Conservation (phyloP, 176 grass and related monocot genomes). For the Eremochloa ophiuroides region DNA sequence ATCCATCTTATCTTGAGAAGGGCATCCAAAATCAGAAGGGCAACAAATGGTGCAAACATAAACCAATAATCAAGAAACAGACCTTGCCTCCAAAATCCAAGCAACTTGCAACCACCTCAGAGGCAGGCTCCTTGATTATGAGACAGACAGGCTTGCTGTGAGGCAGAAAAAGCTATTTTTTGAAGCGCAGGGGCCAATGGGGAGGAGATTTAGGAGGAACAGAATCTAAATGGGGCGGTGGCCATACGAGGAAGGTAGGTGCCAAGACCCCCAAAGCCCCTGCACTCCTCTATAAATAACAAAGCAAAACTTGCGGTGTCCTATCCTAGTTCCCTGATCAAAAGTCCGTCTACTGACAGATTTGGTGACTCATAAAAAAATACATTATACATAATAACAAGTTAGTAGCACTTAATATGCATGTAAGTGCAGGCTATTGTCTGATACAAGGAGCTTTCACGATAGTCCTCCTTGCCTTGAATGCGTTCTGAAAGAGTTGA, state of each 20-base stretch:
- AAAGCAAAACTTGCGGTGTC: conserved; percentile 20
- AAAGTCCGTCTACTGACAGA: background rate
- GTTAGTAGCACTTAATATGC: background rate
- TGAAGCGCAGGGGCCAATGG: background rate
- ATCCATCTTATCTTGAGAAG: background rate
- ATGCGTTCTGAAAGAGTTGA: background rate
- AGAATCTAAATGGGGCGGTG: conserved; percentile 30
- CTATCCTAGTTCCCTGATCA: conserved; percentile 10
- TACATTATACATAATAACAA: background rate
- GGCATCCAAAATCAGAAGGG: background rate
- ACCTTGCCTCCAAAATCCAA: conserved; percentile 17
- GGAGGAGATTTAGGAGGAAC: conserved; percentile 39
- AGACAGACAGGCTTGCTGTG: background rate
- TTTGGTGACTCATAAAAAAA: conserved; percentile 8
- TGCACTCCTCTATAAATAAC: conserved; percentile 44
- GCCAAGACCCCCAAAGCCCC: background rate
- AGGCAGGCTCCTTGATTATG: background rate
- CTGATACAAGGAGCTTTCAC: background rate
- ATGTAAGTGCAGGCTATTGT: background rate
- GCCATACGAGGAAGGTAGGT: conserved; percentile 31
- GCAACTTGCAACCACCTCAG: background rate
- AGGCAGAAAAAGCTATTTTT: conserved; percentile 4
- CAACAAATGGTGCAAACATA: background rate
- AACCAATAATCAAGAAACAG: background rate
- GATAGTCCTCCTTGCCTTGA: background rate